A percentile compares a stretch with the other conserved stretches of the same genome.
Evolutionary conservation across 31 red algal genomes (phyloP).

Genomic region (Endocladia muricata): DNA sequence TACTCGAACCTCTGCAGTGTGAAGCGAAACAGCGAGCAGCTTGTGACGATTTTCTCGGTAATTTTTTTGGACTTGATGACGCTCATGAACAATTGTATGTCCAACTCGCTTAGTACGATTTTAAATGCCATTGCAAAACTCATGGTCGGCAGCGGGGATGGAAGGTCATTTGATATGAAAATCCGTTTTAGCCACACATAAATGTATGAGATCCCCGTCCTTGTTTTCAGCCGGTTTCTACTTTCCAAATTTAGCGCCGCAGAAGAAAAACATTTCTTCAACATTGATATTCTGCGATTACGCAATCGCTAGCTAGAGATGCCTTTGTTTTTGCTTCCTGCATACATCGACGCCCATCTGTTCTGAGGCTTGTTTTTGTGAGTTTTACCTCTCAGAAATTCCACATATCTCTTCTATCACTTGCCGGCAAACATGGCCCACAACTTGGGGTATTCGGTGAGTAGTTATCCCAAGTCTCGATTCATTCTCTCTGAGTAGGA

Average conservation of each 20-base stretch:
- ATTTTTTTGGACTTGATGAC: too few relatives aligned
- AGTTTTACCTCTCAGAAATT: not conserved
- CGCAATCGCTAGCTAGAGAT: not conserved
- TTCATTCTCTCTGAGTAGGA: not conserved
- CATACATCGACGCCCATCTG: not conserved
- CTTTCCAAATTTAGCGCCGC: not conserved
- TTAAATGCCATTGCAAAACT: too few relatives aligned
- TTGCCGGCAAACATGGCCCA: conserved; percentile 14
- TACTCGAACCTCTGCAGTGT: too few relatives aligned
- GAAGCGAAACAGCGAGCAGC: too few relatives aligned
- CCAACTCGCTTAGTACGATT: too few relatives aligned
- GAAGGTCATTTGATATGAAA: conserved; percentile 8
- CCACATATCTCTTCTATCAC: not conserved
- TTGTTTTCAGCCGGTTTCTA: not conserved
- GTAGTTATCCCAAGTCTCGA: not conserved
- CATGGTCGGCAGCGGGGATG: too few relatives aligned
- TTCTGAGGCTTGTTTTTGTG: not conserved
- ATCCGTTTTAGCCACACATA: not conserved
- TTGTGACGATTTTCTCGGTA: too few relatives aligned
- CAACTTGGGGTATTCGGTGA: not conserved
- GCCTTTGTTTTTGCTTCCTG: not conserved
- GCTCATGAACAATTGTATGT: too few relatives aligned
- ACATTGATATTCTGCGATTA: not conserved
- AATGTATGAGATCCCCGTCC: not conserved
- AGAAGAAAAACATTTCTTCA: not conserved